Conservation (phyloP, 2,329 filamentous ascomycete genomes). For the Lecanicillium sp. region DNA sequence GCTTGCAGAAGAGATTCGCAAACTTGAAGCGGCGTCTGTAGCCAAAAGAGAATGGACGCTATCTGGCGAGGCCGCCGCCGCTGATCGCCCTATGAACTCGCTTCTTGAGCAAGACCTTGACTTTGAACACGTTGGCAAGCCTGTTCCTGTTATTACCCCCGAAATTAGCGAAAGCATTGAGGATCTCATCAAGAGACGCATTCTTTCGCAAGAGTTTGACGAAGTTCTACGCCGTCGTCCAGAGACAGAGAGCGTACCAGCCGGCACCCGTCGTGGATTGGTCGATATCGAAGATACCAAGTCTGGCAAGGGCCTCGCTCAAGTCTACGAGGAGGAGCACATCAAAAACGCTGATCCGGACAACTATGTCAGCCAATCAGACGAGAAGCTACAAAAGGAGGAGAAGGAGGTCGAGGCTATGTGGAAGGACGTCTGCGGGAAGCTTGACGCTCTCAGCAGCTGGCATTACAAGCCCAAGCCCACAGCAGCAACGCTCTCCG, state of each 20-base stretch:
- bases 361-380: constrained; percentile 69
- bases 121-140: constrained; percentile 91
- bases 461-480: constrained; percentile 95
- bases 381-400: constrained; percentile 74
- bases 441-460: constrained; percentile 82
- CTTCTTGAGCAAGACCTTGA: constrained; percentile 91
- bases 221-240: constrained; percentile 79
- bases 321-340: constrained; percentile 92
- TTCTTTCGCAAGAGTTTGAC: constrained; percentile 84
- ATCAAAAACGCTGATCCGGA: constrained; percentile 67
- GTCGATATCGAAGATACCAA: constrained; percentile 83
- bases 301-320: constrained; percentile 76
- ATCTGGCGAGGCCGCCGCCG: constrained; percentile 76
- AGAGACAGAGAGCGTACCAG: constrained; percentile 56
- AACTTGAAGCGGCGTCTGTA: constrained; percentile 80
- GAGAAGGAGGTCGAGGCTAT: constrained; percentile 74
- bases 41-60: constrained; percentile 88
- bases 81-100: constrained; percentile 80
- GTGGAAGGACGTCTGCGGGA: constrained; percentile 73
- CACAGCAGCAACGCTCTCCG: constrained; percentile 69
- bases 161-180: constrained; percentile 89
- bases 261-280: constrained; percentile 57
- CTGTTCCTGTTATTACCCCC: constrained; percentile 85
- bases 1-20: constrained; percentile 81
- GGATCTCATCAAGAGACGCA: constrained; percentile 86